Evolutionary conservation across 331 rosid species (phyloP).

Genomic region (Malus hybrid): DNA sequence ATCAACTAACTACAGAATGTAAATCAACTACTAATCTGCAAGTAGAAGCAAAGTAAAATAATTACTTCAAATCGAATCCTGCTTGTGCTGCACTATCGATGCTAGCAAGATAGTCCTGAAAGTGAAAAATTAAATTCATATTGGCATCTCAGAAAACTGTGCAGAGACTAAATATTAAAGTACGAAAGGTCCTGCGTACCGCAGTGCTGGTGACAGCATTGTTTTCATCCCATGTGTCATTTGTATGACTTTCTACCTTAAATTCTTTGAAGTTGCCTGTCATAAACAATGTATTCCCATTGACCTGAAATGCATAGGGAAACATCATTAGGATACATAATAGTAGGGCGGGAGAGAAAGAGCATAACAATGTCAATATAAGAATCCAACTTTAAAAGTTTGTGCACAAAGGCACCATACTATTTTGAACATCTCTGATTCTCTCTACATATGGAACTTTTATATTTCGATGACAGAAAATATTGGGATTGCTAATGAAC

Average conservation of each 20-base stretch:
- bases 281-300: conserved; percentile 90
- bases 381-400: background rate
- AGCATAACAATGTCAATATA: background rate
- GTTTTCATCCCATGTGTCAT: conserved; percentile 69
- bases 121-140: conserved; percentile 5
- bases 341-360: background rate
- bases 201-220: conserved; percentile 84
- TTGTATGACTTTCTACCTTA: conserved; percentile 62
- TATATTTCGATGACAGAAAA: background rate
- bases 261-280: conserved; percentile 90
- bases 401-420: background rate
- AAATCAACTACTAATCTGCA: background rate
- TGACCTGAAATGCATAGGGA: conserved; percentile 54
- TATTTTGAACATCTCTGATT: background rate
- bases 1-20: too few relatives aligned
- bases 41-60: conserved; percentile 17
- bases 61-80: conserved; percentile 72
- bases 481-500: background rate
- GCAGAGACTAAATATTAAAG: background rate
- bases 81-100: conserved; percentile 64
- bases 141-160: conserved; percentile 20
- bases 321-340: background rate
- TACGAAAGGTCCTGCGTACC: conserved; percentile 39
- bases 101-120: conserved; percentile 95
- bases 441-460: background rate